These are phyloP conservation scores for Trichoderma gracile DNA, from an alignment of 2,329 filamentous ascomycete species.

Conservation along the genomic window DNA sequence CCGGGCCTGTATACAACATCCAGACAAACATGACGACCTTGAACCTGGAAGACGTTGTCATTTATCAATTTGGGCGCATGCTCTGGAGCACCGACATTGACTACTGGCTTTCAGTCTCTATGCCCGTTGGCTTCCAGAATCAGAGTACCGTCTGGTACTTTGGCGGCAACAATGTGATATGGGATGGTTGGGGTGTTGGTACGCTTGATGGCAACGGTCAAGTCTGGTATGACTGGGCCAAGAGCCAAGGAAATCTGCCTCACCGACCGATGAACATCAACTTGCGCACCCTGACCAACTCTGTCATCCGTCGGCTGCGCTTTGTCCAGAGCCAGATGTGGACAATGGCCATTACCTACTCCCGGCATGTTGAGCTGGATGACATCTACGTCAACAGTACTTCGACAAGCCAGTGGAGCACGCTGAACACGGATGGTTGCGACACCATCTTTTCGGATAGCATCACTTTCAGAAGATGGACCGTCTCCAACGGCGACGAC, in stretches of 20 bases:
- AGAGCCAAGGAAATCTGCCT: slow-evolving; percentile 47
- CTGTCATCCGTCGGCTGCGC: slow-evolving; percentile 48
- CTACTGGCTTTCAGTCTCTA: slow-evolving; percentile 55
- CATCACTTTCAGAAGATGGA: slow-evolving; percentile 53
- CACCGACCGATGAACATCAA: slow-evolving; percentile 55
- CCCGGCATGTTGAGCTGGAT: slow-evolving; percentile 48
- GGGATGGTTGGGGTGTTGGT: slow-evolving; percentile 52
- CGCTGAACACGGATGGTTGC: slow-evolving; percentile 45
- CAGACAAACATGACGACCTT: slow-evolving; percentile 40
- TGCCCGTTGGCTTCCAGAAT: slow-evolving; percentile 56
- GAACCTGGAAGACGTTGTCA: slow-evolving; percentile 42
- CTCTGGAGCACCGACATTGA: slow-evolving; percentile 48
- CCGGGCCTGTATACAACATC: slow-evolving; percentile 40
- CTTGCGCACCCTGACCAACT: slow-evolving; percentile 47
- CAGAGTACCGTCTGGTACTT: slow-evolving; percentile 56
- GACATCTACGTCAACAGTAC: slow-evolving; percentile 57
- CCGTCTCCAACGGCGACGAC: slow-evolving; percentile 55
- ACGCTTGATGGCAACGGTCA: slow-evolving; percentile 62
- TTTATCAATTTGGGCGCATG: slow-evolving; percentile 45
- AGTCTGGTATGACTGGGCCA: slow-evolving; percentile 57
- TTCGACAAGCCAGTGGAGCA: slow-evolving; percentile 36
- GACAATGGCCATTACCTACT: slow-evolving; percentile 56
- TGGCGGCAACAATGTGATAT: slow-evolving; percentile 53
- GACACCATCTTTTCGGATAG: slow-evolving; percentile 56
- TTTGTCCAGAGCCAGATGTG: slow-evolving; percentile 63